Evolutionary conservation across 2,329 filamentous ascomycete genomes (phyloP).

Genomic region (Aspergillus sp.): DNA sequence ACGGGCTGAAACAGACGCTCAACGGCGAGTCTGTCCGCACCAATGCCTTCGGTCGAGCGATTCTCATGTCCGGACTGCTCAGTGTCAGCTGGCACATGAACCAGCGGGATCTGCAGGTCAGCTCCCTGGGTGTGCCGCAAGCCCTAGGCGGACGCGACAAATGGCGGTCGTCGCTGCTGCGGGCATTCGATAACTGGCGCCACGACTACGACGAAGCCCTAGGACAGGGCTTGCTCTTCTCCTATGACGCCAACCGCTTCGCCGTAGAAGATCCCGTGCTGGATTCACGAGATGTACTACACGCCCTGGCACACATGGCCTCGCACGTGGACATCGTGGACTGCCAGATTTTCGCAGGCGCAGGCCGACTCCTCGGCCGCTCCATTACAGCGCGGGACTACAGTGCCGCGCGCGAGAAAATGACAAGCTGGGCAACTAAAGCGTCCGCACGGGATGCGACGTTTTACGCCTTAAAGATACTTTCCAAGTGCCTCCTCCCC

Average conservation of each 20-base stretch:
- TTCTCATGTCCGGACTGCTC: slow-evolving; percentile 86
- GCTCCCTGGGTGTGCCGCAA: slow-evolving; percentile 71
- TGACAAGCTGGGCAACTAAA: slow-evolving; percentile 89
- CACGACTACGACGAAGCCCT: slow-evolving; percentile 80
- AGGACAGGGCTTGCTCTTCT: slow-evolving; percentile 40
- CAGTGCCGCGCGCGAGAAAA: slow-evolving; percentile 68
- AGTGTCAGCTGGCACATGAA: slow-evolving; percentile 98
- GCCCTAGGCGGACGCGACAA: slow-evolving; percentile 81
- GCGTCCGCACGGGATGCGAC: slow-evolving; percentile 84
- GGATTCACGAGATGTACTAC: slow-evolving; percentile 80
- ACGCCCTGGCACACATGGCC: slow-evolving; percentile 93
- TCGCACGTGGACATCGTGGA: slow-evolving; percentile 98
- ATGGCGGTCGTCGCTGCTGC: slow-evolving; percentile 78
- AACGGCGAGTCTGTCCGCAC: slow-evolving; percentile 80
- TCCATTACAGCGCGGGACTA: slow-evolving; percentile 79
- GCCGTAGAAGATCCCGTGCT: slow-evolving; percentile 65
- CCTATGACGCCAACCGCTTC: slow-evolving; percentile 20
- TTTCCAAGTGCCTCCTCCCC: slow-evolving; percentile 66
- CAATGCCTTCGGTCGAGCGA: slow-evolving; percentile 86
- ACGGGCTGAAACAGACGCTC: slow-evolving; percentile 82
- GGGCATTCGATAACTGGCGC: slow-evolving; percentile 91
- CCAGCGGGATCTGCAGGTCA: slow-evolving; percentile 87
- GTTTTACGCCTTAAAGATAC: slow-evolving; percentile 84
- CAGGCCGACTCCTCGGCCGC: slow-evolving; percentile 75
- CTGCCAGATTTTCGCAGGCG: slow-evolving; percentile 89